Evolutionary conservation across 2,329 filamentous ascomycete species (phyloP).

Genomic region (Sporothrix phasma): DNA sequence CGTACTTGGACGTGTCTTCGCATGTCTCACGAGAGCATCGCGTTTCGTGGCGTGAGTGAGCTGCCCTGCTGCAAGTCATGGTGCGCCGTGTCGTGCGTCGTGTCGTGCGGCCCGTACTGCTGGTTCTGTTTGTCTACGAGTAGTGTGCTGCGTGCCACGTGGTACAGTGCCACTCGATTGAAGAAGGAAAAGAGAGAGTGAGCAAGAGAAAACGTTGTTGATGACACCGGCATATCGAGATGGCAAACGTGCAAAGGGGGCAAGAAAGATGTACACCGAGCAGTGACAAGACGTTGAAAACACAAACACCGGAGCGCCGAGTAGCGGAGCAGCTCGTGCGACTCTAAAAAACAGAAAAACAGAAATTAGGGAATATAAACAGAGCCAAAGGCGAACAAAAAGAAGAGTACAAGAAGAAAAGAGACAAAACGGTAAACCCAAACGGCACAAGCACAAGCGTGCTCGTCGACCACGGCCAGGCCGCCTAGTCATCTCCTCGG

Average conservation of each 20-base stretch:
- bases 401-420: background rate
- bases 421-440: background rate
- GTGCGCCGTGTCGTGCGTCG: background rate
- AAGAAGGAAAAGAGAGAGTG: no score
- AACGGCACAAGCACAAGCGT: no score
- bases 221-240: background rate
- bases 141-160: background rate
- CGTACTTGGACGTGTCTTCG: background rate
- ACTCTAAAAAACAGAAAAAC: no score
- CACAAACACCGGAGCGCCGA: background rate
- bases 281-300: background rate
- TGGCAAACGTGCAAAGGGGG: no score
- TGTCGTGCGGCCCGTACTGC: background rate
- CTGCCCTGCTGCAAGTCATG: conserved; percentile 6
- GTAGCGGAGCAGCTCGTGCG: background rate
- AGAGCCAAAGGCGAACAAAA: background rate
- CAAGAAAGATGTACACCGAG: no score
- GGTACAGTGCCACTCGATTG: background rate
- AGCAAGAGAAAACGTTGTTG: no score
- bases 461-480: conserved; percentile 10
- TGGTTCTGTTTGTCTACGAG: background rate
- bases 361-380: background rate
- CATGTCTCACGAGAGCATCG: background rate
- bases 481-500: background rate
- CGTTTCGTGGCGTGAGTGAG: conserved; percentile 6